Evolutionary conservation across 306 rosid genomes (phyloP).

Genomic region (Prosopis cineraria): DNA sequence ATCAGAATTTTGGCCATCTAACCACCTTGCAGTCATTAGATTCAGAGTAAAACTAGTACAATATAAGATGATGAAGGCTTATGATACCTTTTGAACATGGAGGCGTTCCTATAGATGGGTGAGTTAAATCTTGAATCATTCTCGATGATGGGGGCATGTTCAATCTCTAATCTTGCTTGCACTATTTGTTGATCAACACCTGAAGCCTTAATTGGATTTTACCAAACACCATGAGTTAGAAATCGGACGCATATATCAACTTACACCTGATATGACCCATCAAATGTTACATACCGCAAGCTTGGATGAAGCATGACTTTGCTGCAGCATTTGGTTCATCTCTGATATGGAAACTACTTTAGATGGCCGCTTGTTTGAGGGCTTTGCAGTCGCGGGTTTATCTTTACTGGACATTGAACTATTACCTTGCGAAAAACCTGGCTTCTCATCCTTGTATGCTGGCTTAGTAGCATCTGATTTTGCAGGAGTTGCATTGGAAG

Average conservation of each 20-base stretch:
- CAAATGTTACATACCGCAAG: slow-evolving; percentile 46
- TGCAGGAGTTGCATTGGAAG: slow-evolving; percentile 32
- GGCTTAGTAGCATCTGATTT: slow-evolving; percentile 25
- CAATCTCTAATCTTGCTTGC: slow-evolving; percentile 62
- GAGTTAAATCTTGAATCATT: slow-evolving; percentile 64
- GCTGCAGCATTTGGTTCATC: slow-evolving; percentile 65
- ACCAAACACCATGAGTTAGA: slow-evolving; percentile 30
- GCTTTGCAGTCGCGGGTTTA: slow-evolving; percentile 35
- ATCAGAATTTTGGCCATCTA: slow-evolving; percentile 13
- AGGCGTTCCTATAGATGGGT: slow-evolving; percentile 71
- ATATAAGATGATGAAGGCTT: slow-evolving; percentile 20
- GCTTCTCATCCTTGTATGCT: slow-evolving; percentile 34
- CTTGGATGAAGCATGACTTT: slow-evolving; percentile 45
- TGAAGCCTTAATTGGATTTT: slow-evolving; percentile 61
- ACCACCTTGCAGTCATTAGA: slow-evolving; percentile 26
- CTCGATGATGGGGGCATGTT: slow-evolving; percentile 63
- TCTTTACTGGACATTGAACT: not conserved
- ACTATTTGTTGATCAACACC: slow-evolving; percentile 58
- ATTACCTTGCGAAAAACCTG: slow-evolving; percentile 38
- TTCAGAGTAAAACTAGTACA: slow-evolving; percentile 2
- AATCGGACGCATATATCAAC: slow-evolving; percentile 13
- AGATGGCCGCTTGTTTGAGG: slow-evolving; percentile 44
- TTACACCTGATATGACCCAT: not conserved
- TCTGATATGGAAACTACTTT: slow-evolving; percentile 65
- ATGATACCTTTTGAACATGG: slow-evolving; percentile 76